Evolutionary conservation across 2,329 filamentous ascomycete genomes (phyloP).

Genomic region (Xenoacremonium recifei): DNA sequence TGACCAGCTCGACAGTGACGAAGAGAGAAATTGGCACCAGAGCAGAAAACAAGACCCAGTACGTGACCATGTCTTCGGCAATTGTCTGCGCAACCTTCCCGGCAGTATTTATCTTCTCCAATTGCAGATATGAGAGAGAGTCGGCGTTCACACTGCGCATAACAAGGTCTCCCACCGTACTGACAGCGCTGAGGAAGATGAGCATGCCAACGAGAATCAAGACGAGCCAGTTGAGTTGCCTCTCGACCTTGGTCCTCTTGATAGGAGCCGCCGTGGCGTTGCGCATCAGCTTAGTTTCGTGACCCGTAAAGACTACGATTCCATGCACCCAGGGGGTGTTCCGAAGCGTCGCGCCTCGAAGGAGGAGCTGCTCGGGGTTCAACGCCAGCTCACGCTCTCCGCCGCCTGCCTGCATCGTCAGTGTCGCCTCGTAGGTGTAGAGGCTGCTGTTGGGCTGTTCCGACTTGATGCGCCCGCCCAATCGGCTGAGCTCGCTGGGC

Average conservation of each 20-base stretch:
- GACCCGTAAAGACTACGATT: slow-evolving; percentile 86
- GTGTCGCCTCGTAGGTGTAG: slow-evolving; percentile 95
- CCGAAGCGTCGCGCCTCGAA: slow-evolving; percentile 88
- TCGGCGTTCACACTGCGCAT: slow-evolving; percentile 63
- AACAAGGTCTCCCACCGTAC: slow-evolving; percentile 86
- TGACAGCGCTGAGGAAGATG: slow-evolving; percentile 80
- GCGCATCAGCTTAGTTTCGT: slow-evolving; percentile 98
- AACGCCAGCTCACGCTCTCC: slow-evolving; percentile 90
- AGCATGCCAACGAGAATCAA: slow-evolving; percentile 85
- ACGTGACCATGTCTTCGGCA: slow-evolving; percentile 92
- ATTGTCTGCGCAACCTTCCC: slow-evolving; percentile 69
- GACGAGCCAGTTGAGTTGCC: slow-evolving; percentile 90
- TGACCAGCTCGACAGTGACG: slow-evolving; percentile 95
- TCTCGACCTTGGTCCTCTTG: slow-evolving; percentile 94
- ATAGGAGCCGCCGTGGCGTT: slow-evolving; percentile 97
- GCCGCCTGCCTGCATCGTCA: slow-evolving; percentile 87
- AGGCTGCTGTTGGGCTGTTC: slow-evolving; percentile 98
- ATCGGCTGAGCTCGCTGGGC: slow-evolving; percentile 76
- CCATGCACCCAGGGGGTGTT: slow-evolving; percentile 98
- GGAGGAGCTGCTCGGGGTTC: slow-evolving; percentile 86
- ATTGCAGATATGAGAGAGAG: slow-evolving; percentile 70
- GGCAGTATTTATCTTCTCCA: slow-evolving; percentile 58
- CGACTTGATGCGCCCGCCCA: slow-evolving; percentile 84
- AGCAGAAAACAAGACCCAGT: slow-evolving; percentile 97
- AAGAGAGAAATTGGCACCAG: slow-evolving; percentile 97